Conservation (phyloP, 2,329 filamentous ascomycete species). For the Graphiopsis chlorocephala region DNA sequence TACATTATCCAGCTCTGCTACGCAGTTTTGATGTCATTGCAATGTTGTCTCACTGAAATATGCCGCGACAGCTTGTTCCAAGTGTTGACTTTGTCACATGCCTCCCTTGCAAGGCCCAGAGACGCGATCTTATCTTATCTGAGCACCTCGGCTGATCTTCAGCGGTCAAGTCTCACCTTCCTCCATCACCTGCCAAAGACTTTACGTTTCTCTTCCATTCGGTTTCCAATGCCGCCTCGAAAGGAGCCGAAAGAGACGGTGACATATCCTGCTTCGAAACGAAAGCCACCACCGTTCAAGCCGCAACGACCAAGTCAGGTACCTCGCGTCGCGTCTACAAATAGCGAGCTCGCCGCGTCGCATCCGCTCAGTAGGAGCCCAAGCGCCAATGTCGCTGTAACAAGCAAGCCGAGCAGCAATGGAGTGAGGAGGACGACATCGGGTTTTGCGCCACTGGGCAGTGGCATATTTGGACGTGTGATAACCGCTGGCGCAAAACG, state of each 20-base stretch:
- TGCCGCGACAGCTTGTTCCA: neutral
- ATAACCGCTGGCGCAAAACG: neutral
- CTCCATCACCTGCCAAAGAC: neutral
- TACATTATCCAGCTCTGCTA: conserved; percentile 62
- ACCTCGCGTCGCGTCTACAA: conserved; percentile 48
- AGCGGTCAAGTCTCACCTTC: neutral
- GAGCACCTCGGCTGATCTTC: conserved; percentile 5
- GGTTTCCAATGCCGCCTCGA: conserved; percentile 26
- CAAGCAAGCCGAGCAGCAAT: neutral
- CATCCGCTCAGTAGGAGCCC: conserved; percentile 1
- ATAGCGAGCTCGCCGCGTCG: conserved; percentile 9
- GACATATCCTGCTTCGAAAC: conserved; percentile 33
- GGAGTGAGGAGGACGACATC: neutral
- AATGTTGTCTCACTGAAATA: neutral
- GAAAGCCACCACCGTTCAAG: conserved; percentile 34
- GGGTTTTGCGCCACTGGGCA: conserved; percentile 1
- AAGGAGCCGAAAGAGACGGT: conserved; percentile 35
- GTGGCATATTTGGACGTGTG: conserved; percentile 3
- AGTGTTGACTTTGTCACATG: conserved; percentile 6
- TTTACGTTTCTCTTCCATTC: neutral
- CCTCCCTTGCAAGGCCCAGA: neutral
- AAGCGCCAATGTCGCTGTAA: neutral
- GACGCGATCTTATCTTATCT: conserved; percentile 1
- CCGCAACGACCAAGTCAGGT: conserved; percentile 30
- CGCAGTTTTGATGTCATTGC: conserved; percentile 7